Evolutionary conservation across 1,284 basidiomycete species (phyloP).

Genomic region (Ganoderma meredithae): DNA sequence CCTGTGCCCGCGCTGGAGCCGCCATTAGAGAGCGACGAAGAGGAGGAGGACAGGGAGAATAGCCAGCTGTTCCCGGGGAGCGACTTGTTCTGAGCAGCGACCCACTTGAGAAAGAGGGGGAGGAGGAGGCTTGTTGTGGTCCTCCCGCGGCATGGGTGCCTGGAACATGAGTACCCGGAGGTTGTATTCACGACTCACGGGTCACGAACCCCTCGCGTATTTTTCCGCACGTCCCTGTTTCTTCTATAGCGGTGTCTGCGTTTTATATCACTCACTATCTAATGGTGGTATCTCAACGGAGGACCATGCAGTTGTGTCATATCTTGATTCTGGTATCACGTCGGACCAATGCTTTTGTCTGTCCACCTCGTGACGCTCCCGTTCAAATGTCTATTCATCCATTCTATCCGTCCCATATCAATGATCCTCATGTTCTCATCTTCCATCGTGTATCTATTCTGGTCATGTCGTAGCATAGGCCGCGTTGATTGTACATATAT

Average conservation of each 20-base stretch:
- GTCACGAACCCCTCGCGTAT: neutral
- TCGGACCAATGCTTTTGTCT: conserved; percentile 1
- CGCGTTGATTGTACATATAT: conserved; percentile 28
- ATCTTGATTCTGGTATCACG: neutral
- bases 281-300: conserved; percentile 13
- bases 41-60: conserved; percentile 47
- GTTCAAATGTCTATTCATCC: conserved; percentile 5
- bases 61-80: conserved; percentile 64
- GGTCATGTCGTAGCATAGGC: conserved; percentile 27
- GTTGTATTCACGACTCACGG: neutral
- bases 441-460: conserved; percentile 24
- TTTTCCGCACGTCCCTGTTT: neutral
- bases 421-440: conserved; percentile 9
- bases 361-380: neutral
- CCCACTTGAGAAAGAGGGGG: neutral
- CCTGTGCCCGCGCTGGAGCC: conserved; percentile 21
- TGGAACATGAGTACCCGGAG: neutral
- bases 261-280: conserved; percentile 23
- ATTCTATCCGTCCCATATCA: conserved; percentile 3
- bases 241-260: conserved; percentile 10
- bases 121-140: neutral
- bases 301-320: conserved; percentile 6
- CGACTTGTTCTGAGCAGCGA: conserved; percentile 52
- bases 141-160: neutral
- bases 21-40: conserved; percentile 48